Percentiles rank a stretch among this genome's conserved stretches.
Conservation (phyloP, 2,329 filamentous ascomycete genomes). For the Kalaharituber pfeilii region DNA sequence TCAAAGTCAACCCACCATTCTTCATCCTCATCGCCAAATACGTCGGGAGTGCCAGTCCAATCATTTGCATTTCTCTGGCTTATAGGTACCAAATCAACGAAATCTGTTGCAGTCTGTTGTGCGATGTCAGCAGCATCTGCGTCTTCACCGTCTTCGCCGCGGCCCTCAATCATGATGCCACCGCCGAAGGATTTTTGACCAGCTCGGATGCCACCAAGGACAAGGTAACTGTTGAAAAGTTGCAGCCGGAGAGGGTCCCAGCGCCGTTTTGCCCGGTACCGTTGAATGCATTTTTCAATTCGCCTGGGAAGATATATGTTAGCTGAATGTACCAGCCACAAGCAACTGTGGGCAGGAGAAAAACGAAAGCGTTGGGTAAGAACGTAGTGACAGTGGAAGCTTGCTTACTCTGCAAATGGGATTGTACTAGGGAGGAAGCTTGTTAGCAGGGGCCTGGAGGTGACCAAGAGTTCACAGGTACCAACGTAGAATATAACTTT, state of each 20-base stretch:
- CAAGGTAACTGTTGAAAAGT: constrained; percentile 64
- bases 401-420: constrained; percentile 40
- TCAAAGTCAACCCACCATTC: constrained; percentile 71
- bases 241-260: constrained; percentile 44
- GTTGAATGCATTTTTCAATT: constrained; percentile 69
- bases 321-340: no score
- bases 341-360: neutral
- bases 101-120: constrained; percentile 45
- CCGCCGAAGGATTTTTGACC: constrained; percentile 44
- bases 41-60: neutral
- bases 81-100: constrained; percentile 28
- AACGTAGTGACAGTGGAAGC: neutral
- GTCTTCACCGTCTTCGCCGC: constrained; percentile 44
- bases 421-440: constrained; percentile 28
- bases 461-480: constrained; percentile 10
- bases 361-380: neutral
- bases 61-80: constrained; percentile 22
- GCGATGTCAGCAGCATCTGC: constrained; percentile 48
- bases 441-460: constrained; percentile 15
- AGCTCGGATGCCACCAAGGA: constrained; percentile 62
- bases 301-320: constrained; percentile 35
- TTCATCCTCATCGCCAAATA: constrained; percentile 29
- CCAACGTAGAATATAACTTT: constrained; percentile 49
- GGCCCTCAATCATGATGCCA: constrained; percentile 41
- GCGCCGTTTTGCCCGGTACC: constrained; percentile 60